phyloP scores from a whole-genome alignment of 495 filamentous ascomycete genomes.

The Aspergillus saccharolyticus region DNA sequence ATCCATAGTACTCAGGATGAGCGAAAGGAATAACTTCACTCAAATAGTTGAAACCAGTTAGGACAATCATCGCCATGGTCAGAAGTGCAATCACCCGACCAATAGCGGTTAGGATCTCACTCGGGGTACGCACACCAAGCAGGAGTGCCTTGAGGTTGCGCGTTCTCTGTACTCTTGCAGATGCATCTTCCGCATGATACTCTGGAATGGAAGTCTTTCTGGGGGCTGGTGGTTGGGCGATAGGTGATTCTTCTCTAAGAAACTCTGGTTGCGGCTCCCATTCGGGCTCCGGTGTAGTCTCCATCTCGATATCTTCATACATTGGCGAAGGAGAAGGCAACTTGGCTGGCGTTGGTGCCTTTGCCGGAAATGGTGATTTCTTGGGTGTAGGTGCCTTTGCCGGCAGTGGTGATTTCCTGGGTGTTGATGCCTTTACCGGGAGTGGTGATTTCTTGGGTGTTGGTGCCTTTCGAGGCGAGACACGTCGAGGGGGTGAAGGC shows the following conservation, averaged over 20 bases:
- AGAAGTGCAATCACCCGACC: neutral
- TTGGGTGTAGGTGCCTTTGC: neutral
- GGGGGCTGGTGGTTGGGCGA: slow-evolving; percentile 7
- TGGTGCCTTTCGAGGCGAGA: neutral
- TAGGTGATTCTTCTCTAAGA: slow-evolving; percentile 9
- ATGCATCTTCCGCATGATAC: neutral
- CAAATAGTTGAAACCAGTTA: neutral
- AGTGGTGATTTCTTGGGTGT: neutral
- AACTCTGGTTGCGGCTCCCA: slow-evolving; percentile 2
- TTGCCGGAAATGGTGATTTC: neutral
- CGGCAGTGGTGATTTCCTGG: neutral
- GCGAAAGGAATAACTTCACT: slow-evolving; percentile 5
- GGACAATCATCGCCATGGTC: neutral
- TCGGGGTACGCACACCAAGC: neutral
- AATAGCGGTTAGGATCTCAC: slow-evolving; percentile 3
- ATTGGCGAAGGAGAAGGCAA: neutral
- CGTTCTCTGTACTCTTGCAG: neutral
- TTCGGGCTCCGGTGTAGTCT: slow-evolving; percentile 4
- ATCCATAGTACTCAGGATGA: slow-evolving; percentile 3
- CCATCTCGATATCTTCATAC: neutral
- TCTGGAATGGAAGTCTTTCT: slow-evolving; percentile 27
- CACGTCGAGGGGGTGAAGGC: neutral
- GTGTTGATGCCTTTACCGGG: neutral
- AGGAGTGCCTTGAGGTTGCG: neutral
- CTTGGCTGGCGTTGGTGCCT: neutral